Evolutionary conservation across 495 filamentous ascomycete species (phyloP).

Genomic region (Glonium stellatum): DNA sequence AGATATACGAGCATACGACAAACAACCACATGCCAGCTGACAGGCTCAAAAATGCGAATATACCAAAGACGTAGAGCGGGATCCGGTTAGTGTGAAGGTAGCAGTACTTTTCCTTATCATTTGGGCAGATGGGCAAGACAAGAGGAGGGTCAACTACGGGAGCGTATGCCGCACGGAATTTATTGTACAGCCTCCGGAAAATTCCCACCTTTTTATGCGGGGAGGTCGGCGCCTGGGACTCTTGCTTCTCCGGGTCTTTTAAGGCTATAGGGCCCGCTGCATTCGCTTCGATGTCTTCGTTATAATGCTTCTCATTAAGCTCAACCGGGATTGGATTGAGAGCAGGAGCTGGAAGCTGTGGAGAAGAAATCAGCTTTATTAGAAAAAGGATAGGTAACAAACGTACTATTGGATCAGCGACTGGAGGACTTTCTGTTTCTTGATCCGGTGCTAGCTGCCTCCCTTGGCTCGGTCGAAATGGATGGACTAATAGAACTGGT

Average conservation of each 20-base stretch:
- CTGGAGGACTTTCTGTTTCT: background rate
- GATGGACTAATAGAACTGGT: too few species aligned
- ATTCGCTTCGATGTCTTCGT: background rate
- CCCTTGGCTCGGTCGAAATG: too few species aligned
- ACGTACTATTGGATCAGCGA: background rate
- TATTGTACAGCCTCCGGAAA: background rate
- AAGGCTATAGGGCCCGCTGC: background rate
- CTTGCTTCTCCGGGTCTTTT: background rate
- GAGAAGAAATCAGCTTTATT: background rate
- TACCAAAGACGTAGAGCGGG: slow-evolving; percentile 20
- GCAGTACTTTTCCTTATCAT: slow-evolving; percentile 29
- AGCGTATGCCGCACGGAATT: background rate
- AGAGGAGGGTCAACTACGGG: slow-evolving; percentile 6
- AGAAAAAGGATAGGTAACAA: background rate
- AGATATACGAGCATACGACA: slow-evolving; percentile 14
- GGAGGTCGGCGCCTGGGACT: background rate
- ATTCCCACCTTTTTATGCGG: slow-evolving; percentile 4
- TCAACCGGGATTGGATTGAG: background rate
- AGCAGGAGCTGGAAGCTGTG: background rate
- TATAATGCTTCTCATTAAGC: background rate
- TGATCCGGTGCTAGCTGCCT: too few species aligned
- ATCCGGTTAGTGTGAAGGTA: slow-evolving; percentile 27
- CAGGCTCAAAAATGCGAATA: slow-evolving; percentile 27
- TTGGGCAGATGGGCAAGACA: slow-evolving; percentile 24
- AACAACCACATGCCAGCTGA: slow-evolving; percentile 31